Conservation (phyloP, 2,329 filamentous ascomycete genomes). For the Ophiostoma ips region DNA sequence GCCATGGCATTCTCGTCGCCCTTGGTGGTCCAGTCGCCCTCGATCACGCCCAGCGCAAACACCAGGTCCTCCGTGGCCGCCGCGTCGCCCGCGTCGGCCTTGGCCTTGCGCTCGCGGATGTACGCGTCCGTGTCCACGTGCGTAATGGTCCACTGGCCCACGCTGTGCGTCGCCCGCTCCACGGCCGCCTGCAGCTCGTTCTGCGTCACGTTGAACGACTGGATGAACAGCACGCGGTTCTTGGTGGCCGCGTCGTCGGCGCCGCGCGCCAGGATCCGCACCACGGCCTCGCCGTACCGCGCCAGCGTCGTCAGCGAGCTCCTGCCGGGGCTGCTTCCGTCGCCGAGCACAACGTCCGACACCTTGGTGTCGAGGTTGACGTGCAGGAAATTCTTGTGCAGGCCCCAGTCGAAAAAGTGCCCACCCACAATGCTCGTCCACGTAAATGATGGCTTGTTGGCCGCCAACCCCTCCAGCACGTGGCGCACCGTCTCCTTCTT, state of each 20-base stretch:
- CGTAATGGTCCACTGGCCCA: slow-evolving; percentile 17
- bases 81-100: slow-evolving; percentile 24
- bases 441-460: slow-evolving; percentile 16
- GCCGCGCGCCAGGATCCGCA: slow-evolving; percentile 18
- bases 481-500: slow-evolving; percentile 22
- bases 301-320: slow-evolving; percentile 24
- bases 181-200: slow-evolving; percentile 22
- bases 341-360: slow-evolving; percentile 22
- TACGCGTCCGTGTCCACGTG: slow-evolving; percentile 26
- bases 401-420: slow-evolving; percentile 30
- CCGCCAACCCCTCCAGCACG: slow-evolving; percentile 17
- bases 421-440: slow-evolving; percentile 27
- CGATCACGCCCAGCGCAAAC: slow-evolving; percentile 32
- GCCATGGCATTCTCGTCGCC: slow-evolving; percentile 32
- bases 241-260: slow-evolving; percentile 16
- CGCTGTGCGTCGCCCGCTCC: slow-evolving; percentile 18
- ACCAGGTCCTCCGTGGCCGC: slow-evolving; percentile 32
- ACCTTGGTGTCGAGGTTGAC: slow-evolving; percentile 18
- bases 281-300: slow-evolving; percentile 22
- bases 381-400: slow-evolving; percentile 23
- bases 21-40: slow-evolving; percentile 33
- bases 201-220: slow-evolving; percentile 27
- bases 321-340: slow-evolving; percentile 16
- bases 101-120: slow-evolving; percentile 24
- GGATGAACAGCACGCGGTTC: slow-evolving; percentile 25